phyloP scores from a whole-genome alignment of 78 protist genomes.

The Speleostelium caveatum region DNA sequence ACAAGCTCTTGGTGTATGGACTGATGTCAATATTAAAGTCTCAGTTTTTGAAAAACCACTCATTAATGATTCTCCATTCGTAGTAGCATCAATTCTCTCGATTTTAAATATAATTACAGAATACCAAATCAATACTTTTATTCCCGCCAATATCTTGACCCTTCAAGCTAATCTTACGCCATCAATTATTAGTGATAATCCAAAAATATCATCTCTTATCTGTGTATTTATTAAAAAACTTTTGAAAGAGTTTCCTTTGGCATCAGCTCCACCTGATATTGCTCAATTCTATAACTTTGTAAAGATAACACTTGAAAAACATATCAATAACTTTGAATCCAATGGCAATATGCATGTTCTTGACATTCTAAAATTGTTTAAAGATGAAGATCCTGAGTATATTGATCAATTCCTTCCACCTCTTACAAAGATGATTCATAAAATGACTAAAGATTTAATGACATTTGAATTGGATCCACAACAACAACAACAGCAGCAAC shows the following conservation, averaged over 20 bases:
- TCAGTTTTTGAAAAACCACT: slow-evolving; percentile 76
- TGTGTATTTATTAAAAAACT: slow-evolving; percentile 33
- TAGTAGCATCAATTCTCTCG: slow-evolving; percentile 54
- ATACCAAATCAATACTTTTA: slow-evolving; percentile 13
- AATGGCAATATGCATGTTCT: slow-evolving; percentile 9
- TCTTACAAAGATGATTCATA: slow-evolving; percentile 15
- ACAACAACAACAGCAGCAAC: too few relatives aligned
- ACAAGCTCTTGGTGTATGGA: slow-evolving; percentile 71
- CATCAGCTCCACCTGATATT: slow-evolving; percentile 5
- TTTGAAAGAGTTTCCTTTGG: slow-evolving; percentile 21
- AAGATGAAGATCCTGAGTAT: slow-evolving; percentile 26
- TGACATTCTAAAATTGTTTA: slow-evolving; percentile 3
- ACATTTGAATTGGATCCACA: not conserved
- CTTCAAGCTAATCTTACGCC: slow-evolving; percentile 9
- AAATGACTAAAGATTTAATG: slow-evolving; percentile 22
- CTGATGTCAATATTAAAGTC: slow-evolving; percentile 75
- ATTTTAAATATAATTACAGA: slow-evolving; percentile 65
- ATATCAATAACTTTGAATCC: slow-evolving; percentile 30
- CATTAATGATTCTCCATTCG: slow-evolving; percentile 17
- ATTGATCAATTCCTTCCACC: slow-evolving; percentile 18
- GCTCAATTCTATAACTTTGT: slow-evolving; percentile 14
- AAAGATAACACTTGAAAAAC: not conserved
- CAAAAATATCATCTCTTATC: slow-evolving; percentile 32
- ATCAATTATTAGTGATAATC: slow-evolving; percentile 46
- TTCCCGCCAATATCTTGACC: slow-evolving; percentile 1